Conservation (phyloP, 257 asterid species). For the Lavandula angustifolia region DNA sequence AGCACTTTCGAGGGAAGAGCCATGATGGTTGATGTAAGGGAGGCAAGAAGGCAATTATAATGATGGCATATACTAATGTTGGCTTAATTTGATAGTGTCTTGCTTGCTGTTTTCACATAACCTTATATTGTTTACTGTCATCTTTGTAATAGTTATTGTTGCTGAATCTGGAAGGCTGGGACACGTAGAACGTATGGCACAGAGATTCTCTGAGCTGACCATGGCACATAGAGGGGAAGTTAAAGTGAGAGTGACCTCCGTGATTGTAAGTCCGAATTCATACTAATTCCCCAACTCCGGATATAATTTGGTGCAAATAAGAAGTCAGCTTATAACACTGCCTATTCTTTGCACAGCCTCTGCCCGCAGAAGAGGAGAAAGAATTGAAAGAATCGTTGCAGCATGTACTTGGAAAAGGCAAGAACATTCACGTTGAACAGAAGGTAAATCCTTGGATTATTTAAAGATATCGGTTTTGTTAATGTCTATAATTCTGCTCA, state of each 20-base stretch:
- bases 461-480: neutral
- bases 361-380: constrained; percentile 84
- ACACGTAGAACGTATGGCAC: constrained; percentile 60
- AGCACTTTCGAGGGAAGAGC: too few relatives aligned
- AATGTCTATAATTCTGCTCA: constrained; percentile 19
- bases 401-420: constrained; percentile 79
- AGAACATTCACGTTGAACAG: constrained; percentile 65
- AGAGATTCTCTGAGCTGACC: constrained; percentile 71
- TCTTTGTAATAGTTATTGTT: constrained; percentile 51
- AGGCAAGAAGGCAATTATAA: too few relatives aligned
- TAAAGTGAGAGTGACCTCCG: constrained; percentile 77
- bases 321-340: constrained; percentile 5
- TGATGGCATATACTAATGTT: too few relatives aligned
- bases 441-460: constrained; percentile 50
- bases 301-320: neutral
- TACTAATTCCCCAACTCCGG: constrained; percentile 17
- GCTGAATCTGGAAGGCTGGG: constrained; percentile 83
- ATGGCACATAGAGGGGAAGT: constrained; percentile 94
- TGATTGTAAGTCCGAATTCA: constrained; percentile 63
- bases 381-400: constrained; percentile 80
- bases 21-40: too few relatives aligned
- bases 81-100: constrained; percentile 3
- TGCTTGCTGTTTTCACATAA: neutral
- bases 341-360: constrained; percentile 47
- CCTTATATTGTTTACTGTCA: constrained; percentile 15